Conservation (phyloP, 768 basidiomycete genomes). For the Leccinum boreale region DNA sequence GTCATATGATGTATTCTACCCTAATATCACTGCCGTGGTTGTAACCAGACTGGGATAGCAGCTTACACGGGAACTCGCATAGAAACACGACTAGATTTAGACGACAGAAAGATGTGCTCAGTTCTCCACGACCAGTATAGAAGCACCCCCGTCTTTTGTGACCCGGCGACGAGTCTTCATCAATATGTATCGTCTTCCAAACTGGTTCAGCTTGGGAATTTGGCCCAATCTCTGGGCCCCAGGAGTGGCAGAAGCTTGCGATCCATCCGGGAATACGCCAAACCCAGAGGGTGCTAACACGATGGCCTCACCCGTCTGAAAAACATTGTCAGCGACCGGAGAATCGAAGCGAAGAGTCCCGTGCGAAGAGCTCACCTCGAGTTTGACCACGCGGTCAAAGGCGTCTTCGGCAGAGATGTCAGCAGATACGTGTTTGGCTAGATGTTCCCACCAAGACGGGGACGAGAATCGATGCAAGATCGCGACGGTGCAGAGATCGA, state of each 20-base stretch:
- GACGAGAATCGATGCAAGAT: constrained; percentile 77
- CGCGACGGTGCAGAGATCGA: constrained; percentile 63
- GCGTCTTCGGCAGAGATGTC: constrained; percentile 56
- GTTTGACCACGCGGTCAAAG: constrained; percentile 61
- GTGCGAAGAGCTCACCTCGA: constrained; percentile 45
- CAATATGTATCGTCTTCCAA: constrained; percentile 57
- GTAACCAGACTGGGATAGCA: constrained; percentile 8
- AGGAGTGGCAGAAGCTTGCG: not conserved
- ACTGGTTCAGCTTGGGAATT: constrained; percentile 37
- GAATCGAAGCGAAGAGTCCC: not conserved
- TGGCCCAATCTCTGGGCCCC: constrained; percentile 10
- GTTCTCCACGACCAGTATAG: constrained; percentile 40
- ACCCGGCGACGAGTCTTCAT: constrained; percentile 61
- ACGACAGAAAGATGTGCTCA: not conserved
- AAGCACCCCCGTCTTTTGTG: constrained; percentile 64
- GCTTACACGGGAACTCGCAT: not conserved
- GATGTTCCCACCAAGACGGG: constrained; percentile 70
- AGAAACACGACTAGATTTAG: not conserved
- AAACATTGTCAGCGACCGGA: not conserved
- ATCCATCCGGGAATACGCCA: constrained; percentile 35
- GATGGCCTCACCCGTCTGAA: constrained; percentile 69
- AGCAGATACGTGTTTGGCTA: constrained; percentile 64
- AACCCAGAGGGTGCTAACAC: constrained; percentile 65
- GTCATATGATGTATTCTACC: constrained; percentile 15
- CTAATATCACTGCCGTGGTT: constrained; percentile 14